A percentile compares a stretch with the other conserved stretches of the same genome.
Conservation (phyloP, 345 rosid species). For the Pugionium cornutum region DNA sequence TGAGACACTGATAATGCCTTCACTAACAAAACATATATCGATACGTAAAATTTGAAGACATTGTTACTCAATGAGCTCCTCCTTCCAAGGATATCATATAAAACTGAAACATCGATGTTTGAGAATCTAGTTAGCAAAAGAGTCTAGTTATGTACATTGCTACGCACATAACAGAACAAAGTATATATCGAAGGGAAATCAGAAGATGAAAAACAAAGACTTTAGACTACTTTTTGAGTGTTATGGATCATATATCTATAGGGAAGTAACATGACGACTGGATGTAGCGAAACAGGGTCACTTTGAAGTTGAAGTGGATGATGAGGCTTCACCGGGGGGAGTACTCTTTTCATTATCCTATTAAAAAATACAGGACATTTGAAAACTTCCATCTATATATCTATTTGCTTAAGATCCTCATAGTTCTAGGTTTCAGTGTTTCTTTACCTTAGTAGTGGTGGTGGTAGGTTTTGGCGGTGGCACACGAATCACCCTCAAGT, state of each 20-base stretch:
- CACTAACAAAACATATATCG: background rate
- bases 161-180: slow-evolving; percentile 12
- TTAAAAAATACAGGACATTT: background rate
- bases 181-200: background rate
- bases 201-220: background rate
- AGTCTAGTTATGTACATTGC: background rate
- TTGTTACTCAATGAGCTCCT: background rate
- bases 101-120: background rate
- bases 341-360: slow-evolving; percentile 20
- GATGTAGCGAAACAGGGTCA: slow-evolving; percentile 7
- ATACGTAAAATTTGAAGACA: background rate
- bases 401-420: slow-evolving; percentile 2
- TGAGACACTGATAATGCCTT: background rate
- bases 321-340: slow-evolving; percentile 1
- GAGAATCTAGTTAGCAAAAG: background rate
- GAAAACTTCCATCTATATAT: background rate
- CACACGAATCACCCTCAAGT: slow-evolving; percentile 1
- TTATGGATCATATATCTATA: slow-evolving; percentile 3
- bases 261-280: background rate
- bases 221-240: slow-evolving; percentile 1
- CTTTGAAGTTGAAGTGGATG: background rate
- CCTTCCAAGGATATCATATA: slow-evolving; percentile 2
- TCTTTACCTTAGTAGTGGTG: slow-evolving; percentile 11
- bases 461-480: slow-evolving; percentile 1
- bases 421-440: background rate